Evolutionary conservation across 2,329 filamentous ascomycete species (phyloP).

Genomic region (Anthostomella pinea): DNA sequence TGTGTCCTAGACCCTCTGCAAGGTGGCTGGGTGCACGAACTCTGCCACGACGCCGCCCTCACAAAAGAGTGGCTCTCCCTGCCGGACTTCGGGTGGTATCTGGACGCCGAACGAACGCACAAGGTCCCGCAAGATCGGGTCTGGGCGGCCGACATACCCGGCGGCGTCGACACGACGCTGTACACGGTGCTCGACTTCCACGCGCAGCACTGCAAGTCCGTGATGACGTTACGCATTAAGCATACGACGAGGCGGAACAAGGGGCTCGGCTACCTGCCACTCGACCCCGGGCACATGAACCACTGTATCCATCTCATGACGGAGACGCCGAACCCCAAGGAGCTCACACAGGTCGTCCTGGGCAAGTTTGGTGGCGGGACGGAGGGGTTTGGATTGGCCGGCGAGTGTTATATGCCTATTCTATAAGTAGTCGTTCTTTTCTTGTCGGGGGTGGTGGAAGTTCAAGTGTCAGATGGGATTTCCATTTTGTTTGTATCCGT

Average conservation of each 20-base stretch:
- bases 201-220: not conserved
- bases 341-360: slow-evolving; percentile 1
- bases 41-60: not conserved
- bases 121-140: not conserved
- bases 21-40: slow-evolving; percentile 1
- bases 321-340: not conserved
- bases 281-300: not conserved
- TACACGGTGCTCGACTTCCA: slow-evolving; percentile 1
- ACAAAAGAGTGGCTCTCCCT: not conserved
- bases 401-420: slow-evolving; percentile 1
- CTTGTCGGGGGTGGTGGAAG: too few species aligned
- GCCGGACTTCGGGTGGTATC: slow-evolving; percentile 1
- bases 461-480: too few species aligned
- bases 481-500: too few species aligned
- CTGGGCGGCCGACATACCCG: slow-evolving; percentile 1
- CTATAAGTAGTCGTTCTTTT: not conserved
- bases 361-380: not conserved
- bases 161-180: not conserved
- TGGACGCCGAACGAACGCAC: not conserved
- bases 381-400: not conserved
- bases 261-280: not conserved
- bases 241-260: not conserved
- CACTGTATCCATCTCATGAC: slow-evolving; percentile 1
- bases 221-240: not conserved
- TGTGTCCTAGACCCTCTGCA: not conserved